A percentile compares a stretch with the other conserved stretches of the same genome.
phyloP scores from a whole-genome alignment of 495 filamentous ascomycete species.

The Penicillium tannophilum region DNA sequence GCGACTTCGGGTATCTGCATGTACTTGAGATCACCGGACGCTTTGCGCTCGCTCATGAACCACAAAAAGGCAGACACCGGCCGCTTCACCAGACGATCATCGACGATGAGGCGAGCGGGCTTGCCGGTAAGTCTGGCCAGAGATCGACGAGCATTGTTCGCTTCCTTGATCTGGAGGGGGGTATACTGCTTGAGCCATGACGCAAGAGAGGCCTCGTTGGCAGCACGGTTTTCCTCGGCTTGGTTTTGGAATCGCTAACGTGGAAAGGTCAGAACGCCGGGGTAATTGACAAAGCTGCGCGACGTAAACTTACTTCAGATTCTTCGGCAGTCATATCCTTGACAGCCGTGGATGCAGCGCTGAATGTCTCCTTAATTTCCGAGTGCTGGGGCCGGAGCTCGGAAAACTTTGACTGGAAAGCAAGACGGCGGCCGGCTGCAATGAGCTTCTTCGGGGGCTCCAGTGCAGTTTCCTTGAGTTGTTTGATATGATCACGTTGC shows the following conservation, averaged over 20 bases:
- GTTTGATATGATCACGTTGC: conserved; percentile 21
- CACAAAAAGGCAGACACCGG: conserved; percentile 38
- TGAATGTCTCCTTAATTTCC: conserved; percentile 15
- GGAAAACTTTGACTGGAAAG: conserved; percentile 23
- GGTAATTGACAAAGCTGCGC: background rate
- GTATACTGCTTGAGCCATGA: conserved; percentile 63
- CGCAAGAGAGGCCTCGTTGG: conserved; percentile 47
- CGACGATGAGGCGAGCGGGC: conserved; percentile 38
- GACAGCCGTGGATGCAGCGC: conserved; percentile 20
- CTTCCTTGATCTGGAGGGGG: conserved; percentile 56
- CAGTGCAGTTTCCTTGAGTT: conserved; percentile 39
- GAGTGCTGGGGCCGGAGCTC: conserved; percentile 9
- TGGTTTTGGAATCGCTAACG: conserved; percentile 51
- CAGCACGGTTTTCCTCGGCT: conserved; percentile 49
- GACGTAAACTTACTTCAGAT: conserved; percentile 36
- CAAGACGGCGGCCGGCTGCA: conserved; percentile 22
- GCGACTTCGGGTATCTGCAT: conserved; percentile 29
- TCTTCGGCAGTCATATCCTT: conserved; percentile 26
- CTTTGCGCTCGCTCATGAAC: conserved; percentile 51
- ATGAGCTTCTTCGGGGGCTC: conserved; percentile 31
- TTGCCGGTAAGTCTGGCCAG: conserved; percentile 38
- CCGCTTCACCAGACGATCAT: conserved; percentile 61
- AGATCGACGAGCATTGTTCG: conserved; percentile 62
- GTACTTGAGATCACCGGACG: conserved; percentile 49
- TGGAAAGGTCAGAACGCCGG: conserved; percentile 11